Evolutionary conservation across 192 early-diverging fungal species (phyloP), one percentile per base, ranked within the genome.

Genomic region (Backusella liffmaniae): DNA sequence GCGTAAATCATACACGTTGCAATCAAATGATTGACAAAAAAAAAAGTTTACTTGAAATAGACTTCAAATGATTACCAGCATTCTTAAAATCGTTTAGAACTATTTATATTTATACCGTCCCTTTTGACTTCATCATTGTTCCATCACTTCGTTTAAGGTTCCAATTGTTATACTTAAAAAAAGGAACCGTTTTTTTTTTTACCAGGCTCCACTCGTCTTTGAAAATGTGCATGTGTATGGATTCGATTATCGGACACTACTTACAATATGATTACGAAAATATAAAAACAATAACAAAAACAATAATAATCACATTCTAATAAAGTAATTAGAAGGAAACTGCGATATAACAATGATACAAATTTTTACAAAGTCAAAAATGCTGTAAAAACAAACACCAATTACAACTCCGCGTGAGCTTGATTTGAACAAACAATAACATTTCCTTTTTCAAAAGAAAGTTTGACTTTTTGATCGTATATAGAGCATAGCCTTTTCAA

Each of bases 31-130:
- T 53, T 53, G 51, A 53, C 51, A 53, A 18, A 53, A 53, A 53
- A 51, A 53, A 53, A 53, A 53, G 51, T 21, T 53, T 53, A 53
- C 51, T 53, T 53, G 51, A 53, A 53, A 53, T 53, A 53, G 51
- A 53, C 51, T 53, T 53, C 18, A 53, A 53, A 53, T 44, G 15
- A 7, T 8, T 53, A 53, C 18, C 3, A 6, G 5, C 29, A 34
- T 36, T 53, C 51, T 53, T 53, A n/a, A 53, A 53, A 53, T 21
- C 51, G 51, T 53, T 53, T 53, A 53, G 16, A 53, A 21, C n/a
- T 53, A 53, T 53, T 53, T 53, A 21, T 18, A 21, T 53, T 53
- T 18, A 23, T 53, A 8, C 2, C 1, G 1, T 21, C 7, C 4
- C 5, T 23, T 53, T 53, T n/a, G 49, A 53, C 16, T 53, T 53